These are phyloP conservation scores for Podospora anserina DNA, from an alignment of 495 filamentous ascomycete species.

Conservation along the genomic window DNA sequence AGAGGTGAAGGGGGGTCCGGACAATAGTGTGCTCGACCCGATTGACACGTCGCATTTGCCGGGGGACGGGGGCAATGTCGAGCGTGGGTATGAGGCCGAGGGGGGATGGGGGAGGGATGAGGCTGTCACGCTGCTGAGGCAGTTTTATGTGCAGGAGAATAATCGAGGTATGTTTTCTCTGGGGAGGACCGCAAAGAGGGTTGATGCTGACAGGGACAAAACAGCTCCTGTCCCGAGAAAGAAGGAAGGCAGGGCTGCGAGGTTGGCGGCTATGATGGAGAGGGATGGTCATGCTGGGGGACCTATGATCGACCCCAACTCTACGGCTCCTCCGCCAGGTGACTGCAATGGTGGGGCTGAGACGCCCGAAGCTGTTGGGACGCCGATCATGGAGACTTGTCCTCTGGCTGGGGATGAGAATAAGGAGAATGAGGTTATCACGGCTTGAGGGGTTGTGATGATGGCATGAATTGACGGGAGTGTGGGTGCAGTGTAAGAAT, in stretches of 20 bases:
- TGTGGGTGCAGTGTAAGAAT: background rate
- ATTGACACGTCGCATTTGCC: slow-evolving; percentile 19
- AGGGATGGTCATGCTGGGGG: slow-evolving; percentile 33
- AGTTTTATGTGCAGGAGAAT: slow-evolving; percentile 97
- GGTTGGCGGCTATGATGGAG: slow-evolving; percentile 45
- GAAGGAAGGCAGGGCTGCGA: slow-evolving; percentile 52
- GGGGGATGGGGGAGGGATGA: slow-evolving; percentile 84
- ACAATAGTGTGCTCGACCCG: slow-evolving; percentile 7
- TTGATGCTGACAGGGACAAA: background rate
- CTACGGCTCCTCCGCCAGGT: background rate
- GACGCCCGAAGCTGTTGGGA: background rate
- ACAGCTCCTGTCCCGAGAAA: slow-evolving; percentile 51
- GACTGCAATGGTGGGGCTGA: background rate
- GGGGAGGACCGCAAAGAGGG: background rate
- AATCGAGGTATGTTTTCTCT: slow-evolving; percentile 59
- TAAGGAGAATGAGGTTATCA: background rate
- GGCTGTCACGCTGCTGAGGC: slow-evolving; percentile 82
- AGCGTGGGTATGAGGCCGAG: slow-evolving; percentile 68
- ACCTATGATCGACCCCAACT: slow-evolving; percentile 18
- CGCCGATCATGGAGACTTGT: background rate
- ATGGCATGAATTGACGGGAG: background rate
- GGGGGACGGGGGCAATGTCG: slow-evolving; percentile 52
- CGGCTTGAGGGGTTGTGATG: background rate
- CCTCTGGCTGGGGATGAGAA: background rate
- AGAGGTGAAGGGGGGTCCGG: slow-evolving; percentile 4